A percentile compares a stretch with the other conserved stretches of the same genome.
Evolutionary conservation across 768 basidiomycete genomes (phyloP).

Genomic region (Xerocomellus dryophilus): DNA sequence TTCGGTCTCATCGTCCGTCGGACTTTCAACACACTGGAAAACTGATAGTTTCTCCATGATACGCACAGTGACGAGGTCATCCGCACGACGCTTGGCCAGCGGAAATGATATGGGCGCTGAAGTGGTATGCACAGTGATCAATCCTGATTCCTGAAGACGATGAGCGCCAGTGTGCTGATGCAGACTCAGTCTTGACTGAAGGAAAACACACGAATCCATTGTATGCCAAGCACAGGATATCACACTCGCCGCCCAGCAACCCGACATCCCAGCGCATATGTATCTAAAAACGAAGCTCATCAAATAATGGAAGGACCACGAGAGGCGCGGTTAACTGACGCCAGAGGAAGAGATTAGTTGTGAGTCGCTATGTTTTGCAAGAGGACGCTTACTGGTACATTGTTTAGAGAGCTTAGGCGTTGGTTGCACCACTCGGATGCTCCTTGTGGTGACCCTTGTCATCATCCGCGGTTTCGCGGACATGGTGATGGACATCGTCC

Average conservation of each 20-base stretch:
- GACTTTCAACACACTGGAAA: background rate
- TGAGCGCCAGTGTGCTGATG: background rate
- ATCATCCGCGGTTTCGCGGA: too few relatives aligned
- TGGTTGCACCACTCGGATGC: background rate
- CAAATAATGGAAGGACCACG: too few relatives aligned
- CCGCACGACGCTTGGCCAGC: too few relatives aligned
- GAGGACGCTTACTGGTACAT: background rate
- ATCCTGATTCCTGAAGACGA: background rate
- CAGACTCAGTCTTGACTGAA: background rate
- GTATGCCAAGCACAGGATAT: background rate
- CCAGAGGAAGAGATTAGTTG: background rate
- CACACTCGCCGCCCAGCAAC: background rate
- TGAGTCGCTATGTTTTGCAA: background rate
- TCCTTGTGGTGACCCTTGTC: too few relatives aligned
- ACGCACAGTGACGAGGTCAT: too few relatives aligned
- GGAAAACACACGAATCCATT: background rate
- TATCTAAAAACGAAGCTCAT: background rate
- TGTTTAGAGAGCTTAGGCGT: background rate
- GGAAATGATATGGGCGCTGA: background rate
- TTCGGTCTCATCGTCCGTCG: too few relatives aligned
- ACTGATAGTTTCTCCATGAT: background rate
- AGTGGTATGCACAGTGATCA: background rate
- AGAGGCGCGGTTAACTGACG: background rate
- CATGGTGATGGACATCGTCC: too few relatives aligned
- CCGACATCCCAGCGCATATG: background rate